Evolutionary conservation across 106 monocot genomes (phyloP).

Genomic region (Phalaenopsis aphrodite): DNA sequence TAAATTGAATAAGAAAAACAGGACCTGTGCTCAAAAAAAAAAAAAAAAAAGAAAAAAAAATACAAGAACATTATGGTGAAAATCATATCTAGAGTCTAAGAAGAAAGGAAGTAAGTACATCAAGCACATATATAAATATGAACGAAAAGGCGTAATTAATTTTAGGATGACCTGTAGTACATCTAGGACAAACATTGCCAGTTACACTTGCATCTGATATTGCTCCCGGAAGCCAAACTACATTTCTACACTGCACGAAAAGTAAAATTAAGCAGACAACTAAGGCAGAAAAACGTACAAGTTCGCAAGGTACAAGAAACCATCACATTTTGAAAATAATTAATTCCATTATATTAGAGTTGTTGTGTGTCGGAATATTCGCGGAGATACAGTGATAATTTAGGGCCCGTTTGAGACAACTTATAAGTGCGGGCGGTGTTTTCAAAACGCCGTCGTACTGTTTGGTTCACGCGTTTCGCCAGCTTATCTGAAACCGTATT

Average conservation of each 20-base stretch:
- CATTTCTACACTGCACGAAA: conserved; percentile 76
- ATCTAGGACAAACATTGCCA: conserved; percentile 59
- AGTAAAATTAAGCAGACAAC: neutral
- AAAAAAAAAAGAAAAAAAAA: neutral
- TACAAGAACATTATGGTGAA: neutral
- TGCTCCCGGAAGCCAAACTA: conserved; percentile 93
- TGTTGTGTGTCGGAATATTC: no score
- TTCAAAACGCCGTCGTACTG: no score
- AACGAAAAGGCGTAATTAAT: neutral
- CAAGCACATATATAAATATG: neutral
- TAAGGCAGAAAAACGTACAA: neutral
- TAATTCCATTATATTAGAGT: no score
- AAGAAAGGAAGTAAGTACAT: neutral
- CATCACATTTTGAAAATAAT: no score
- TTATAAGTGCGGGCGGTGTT: no score
- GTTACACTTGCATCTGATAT: conserved; percentile 85
- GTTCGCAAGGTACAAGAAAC: neutral
- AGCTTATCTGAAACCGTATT: no score
- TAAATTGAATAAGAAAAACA: conserved; percentile 77
- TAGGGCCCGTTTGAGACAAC: no score
- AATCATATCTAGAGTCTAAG: neutral
- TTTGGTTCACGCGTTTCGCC: no score
- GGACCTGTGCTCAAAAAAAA: conserved; percentile 42
- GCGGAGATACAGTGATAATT: no score
- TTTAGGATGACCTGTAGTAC: conserved; percentile 59